These are phyloP conservation scores for Chrysanthemum lavandulifolium DNA, from an alignment of 129 eudicot genomes.

Conservation along the genomic window DNA sequence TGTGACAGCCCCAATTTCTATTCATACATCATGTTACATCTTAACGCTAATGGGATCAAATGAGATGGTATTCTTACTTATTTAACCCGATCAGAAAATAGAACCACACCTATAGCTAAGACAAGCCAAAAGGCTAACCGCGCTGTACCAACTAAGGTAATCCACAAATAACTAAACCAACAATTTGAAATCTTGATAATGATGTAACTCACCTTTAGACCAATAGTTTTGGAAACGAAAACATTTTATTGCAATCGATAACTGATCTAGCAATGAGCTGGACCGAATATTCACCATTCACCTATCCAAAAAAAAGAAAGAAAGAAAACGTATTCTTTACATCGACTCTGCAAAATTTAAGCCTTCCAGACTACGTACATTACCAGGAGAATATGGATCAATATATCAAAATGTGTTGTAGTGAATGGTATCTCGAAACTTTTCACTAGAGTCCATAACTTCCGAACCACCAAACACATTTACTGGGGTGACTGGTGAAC, in stretches of 20 bases:
- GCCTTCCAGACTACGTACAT: not conserved
- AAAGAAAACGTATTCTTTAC: not conserved
- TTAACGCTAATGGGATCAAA: not conserved
- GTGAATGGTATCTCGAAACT: not conserved
- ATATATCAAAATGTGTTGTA: not conserved
- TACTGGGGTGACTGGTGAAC: constrained; percentile 1
- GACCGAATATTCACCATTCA: not conserved
- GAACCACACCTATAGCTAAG: too few relatives aligned
- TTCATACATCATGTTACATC: constrained; percentile 1
- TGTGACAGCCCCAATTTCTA: constrained; percentile 3
- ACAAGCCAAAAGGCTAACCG: not conserved
- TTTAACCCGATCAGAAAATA: too few relatives aligned
- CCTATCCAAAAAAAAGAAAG: not conserved
- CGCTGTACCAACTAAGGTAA: not conserved
- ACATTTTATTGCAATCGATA: not conserved
- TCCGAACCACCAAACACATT: not conserved
- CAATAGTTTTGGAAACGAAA: not conserved
- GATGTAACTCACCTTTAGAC: too few relatives aligned
- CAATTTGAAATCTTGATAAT: too few relatives aligned
- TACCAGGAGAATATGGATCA: not conserved
- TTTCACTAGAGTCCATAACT: not conserved
- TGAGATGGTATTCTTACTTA: too few relatives aligned
- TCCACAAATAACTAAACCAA: too few relatives aligned
- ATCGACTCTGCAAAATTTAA: not conserved
- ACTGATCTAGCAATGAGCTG: not conserved